Evolutionary conservation across 306 rosid species (phyloP).

Genomic region (Hippophae rhamnoides): DNA sequence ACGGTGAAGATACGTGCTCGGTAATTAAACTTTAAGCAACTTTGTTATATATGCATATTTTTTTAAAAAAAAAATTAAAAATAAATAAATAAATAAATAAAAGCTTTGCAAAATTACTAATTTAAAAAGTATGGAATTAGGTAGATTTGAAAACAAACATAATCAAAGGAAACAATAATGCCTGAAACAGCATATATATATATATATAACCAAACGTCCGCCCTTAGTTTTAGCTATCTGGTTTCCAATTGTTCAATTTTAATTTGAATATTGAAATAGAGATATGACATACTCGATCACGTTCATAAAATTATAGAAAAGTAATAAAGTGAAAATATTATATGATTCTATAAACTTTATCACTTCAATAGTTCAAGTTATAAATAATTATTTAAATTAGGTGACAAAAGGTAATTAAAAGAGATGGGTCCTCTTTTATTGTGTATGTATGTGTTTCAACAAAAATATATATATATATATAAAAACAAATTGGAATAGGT

Average conservation of each 20-base stretch:
- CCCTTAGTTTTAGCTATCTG: conserved; percentile 53
- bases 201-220: conserved; percentile 20
- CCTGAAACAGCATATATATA: neutral
- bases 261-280: neutral
- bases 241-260: conserved; percentile 21
- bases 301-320: too few species aligned
- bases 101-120: neutral
- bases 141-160: neutral
- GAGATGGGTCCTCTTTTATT: too few species aligned
- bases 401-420: too few species aligned
- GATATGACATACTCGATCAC: too few species aligned
- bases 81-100: neutral
- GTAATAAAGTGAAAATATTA: too few species aligned
- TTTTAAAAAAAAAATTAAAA: neutral
- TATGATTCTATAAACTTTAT: too few species aligned
- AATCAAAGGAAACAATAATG: neutral
- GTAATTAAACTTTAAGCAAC: neutral
- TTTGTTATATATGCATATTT: neutral
- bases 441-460: too few species aligned
- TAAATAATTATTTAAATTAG: too few species aligned
- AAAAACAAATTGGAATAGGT: too few species aligned
- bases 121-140: neutral
- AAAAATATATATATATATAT: too few species aligned
- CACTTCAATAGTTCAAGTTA: too few species aligned
- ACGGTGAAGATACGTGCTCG: conserved; percentile 23